phyloP scores from a whole-genome alignment of 2,329 filamentous ascomycete genomes.

The Cladosporium cucumerinum region DNA sequence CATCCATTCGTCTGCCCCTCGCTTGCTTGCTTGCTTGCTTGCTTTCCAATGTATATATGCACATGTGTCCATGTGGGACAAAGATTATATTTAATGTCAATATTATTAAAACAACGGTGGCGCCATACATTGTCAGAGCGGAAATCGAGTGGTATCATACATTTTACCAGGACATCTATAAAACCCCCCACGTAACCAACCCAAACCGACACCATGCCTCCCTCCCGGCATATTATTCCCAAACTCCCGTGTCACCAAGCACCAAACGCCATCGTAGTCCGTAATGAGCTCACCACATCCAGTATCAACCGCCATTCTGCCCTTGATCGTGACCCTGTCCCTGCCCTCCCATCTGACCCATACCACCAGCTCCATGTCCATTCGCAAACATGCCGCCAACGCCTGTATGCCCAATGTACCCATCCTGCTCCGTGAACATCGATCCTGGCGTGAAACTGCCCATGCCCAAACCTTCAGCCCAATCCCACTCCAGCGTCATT shows the following conservation, averaged over 20 bases:
- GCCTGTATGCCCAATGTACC: neutral
- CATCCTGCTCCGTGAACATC: slow-evolving; percentile 18
- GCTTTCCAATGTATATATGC: neutral
- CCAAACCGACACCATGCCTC: neutral
- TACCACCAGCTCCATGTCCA: neutral
- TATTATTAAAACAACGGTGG: no score
- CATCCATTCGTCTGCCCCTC: neutral
- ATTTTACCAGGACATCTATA: neutral
- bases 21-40: neutral
- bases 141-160: neutral
- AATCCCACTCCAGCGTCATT: slow-evolving; percentile 92
- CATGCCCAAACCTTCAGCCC: slow-evolving; percentile 49
- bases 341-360: neutral
- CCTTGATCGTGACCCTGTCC: neutral
- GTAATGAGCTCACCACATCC: neutral
- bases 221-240: neutral
- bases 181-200: neutral
- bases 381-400: slow-evolving; percentile 5
- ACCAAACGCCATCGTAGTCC: neutral
- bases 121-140: neutral
- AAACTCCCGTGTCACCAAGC: neutral
- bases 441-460: slow-evolving; percentile 32
- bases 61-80: neutral
- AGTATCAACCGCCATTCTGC: neutral
- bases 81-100: no score